Percentiles rank a stretch among this genome's conserved stretches.
phyloP scores from a whole-genome alignment of 805 yeast species.

The Myxozyma mucilagina region DNA sequence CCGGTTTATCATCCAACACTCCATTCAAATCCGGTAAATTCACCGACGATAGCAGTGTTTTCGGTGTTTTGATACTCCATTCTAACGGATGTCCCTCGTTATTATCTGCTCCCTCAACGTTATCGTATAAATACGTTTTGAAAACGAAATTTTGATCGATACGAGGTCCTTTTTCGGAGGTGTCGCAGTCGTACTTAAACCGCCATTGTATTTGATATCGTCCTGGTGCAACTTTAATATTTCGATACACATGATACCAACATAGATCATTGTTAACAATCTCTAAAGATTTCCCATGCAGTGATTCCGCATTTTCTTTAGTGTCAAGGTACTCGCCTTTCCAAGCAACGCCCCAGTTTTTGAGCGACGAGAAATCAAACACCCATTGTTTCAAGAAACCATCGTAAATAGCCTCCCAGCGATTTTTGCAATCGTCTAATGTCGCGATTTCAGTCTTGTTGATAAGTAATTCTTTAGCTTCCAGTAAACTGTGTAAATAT shows the following conservation, averaged over 20 bases:
- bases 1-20: neutral
- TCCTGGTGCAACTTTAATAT: neutral
- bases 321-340: neutral
- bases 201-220: conserved; percentile 6
- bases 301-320: neutral
- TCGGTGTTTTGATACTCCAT: neutral
- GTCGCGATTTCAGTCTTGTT: neutral
- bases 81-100: neutral
- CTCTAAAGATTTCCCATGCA: neutral
- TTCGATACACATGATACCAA: conserved; percentile 7
- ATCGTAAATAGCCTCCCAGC: conserved; percentile 1
- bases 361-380: neutral
- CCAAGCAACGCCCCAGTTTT: conserved; percentile 3
- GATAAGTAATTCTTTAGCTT: neutral
- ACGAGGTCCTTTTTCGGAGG: conserved; percentile 5
- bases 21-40: conserved; percentile 3
- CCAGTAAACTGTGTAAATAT: neutral
- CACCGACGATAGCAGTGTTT: neutral
- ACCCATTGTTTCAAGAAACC: neutral
- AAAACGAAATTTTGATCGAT: conserved; percentile 3
- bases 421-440: neutral
- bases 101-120: neutral
- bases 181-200: conserved; percentile 5
- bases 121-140: neutral
- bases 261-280: neutral